A percentile compares a stretch with the other conserved stretches of the same genome.
These are phyloP conservation scores for Rosa lucieae DNA, from an alignment of 306 rosid species.

Conservation along the genomic window DNA sequence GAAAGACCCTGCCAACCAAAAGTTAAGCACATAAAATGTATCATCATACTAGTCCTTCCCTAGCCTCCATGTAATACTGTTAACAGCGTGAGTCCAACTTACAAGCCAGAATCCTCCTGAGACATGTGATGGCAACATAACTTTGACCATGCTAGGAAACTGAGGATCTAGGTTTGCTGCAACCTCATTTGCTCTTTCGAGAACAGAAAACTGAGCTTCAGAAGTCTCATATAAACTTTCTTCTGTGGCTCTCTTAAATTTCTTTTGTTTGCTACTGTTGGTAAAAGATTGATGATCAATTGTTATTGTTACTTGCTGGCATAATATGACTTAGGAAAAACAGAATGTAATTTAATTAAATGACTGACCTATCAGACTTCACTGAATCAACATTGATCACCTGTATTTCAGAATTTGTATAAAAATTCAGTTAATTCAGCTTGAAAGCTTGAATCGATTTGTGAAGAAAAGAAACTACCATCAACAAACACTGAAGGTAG, in stretches of 20 bases:
- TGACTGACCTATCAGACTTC: conserved; percentile 32
- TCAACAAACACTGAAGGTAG: not conserved
- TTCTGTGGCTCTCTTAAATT: conserved; percentile 6
- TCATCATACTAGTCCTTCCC: not conserved
- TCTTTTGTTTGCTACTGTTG: conserved; percentile 24
- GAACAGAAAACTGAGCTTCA: conserved; percentile 7
- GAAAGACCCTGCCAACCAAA: conserved; percentile 48
- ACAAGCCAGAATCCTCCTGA: conserved; percentile 57
- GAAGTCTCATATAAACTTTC: conserved; percentile 4
- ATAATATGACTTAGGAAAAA: no score
- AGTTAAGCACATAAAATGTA: not conserved
- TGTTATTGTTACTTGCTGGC: not conserved
- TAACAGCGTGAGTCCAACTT: conserved; percentile 4
- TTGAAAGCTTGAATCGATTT: not conserved
- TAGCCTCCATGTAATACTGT: not conserved
- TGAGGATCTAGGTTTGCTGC: conserved; percentile 30
- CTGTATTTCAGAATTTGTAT: conserved; percentile 22
- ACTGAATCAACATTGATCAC: not conserved
- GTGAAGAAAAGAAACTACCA: not conserved
- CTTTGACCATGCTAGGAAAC: conserved; percentile 39
- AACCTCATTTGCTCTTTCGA: conserved; percentile 37
- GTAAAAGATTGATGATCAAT: conserved; percentile 5
- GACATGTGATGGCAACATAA: conserved; percentile 50
- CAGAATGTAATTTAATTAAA: not conserved
- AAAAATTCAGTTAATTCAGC: not conserved